phyloP scores from a whole-genome alignment of 148 eudicot genomes.

The Salicornia ramosissima region DNA sequence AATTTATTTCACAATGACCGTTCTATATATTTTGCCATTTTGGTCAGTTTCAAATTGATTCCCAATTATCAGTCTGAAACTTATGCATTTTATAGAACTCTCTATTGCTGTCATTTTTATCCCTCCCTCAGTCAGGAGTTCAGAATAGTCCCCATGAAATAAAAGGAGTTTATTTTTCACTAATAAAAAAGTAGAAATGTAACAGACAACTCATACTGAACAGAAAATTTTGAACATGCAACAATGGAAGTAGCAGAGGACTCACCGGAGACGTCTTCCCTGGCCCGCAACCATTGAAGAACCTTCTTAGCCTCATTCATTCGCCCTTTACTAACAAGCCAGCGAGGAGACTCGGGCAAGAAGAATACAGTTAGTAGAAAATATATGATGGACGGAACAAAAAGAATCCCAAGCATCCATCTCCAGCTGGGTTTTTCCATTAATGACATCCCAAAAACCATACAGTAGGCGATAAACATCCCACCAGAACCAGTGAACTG shows the following conservation, averaged over 20 bases:
- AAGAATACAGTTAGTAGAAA: slow-evolving; percentile 46
- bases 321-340: slow-evolving; percentile 75
- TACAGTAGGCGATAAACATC: slow-evolving; percentile 59
- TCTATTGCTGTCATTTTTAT: no score
- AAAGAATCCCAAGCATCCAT: slow-evolving; percentile 59
- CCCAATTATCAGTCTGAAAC: background rate
- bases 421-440: slow-evolving; percentile 61
- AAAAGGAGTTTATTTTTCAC: background rate
- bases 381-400: slow-evolving; percentile 47
- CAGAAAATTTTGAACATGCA: background rate
- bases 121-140: no score
- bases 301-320: slow-evolving; percentile 63
- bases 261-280: slow-evolving; percentile 68
- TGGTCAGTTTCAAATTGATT: background rate
- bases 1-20: background rate
- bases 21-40: no score
- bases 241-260: slow-evolving; percentile 10
- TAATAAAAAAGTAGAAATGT: background rate
- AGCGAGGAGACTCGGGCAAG: slow-evolving; percentile 76
- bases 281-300: slow-evolving; percentile 60
- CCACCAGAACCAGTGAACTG: slow-evolving; percentile 61
- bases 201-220: background rate
- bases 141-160: background rate
- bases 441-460: slow-evolving; percentile 64
- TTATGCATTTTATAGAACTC: background rate